A percentile compares a stretch with the other conserved stretches of the same genome.
These are phyloP conservation scores for Nicotiana knightiana DNA, from an alignment of 257 asterid species.

Conservation along the genomic window DNA sequence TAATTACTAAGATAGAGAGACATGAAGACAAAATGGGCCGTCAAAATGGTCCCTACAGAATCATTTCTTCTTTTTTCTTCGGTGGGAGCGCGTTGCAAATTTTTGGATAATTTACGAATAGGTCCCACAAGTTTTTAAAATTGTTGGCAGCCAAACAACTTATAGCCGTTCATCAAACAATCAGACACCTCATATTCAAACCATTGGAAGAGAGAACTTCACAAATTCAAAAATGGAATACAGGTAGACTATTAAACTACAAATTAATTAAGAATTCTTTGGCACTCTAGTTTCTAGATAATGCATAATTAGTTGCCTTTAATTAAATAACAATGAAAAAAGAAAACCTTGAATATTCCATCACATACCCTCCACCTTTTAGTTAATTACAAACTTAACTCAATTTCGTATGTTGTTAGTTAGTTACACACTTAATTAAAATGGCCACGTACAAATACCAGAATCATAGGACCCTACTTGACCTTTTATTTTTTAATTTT, in stretches of 20 bases:
- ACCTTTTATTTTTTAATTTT: background rate
- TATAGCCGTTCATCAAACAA: slow-evolving; percentile 49
- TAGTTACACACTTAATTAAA: background rate
- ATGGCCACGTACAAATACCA: background rate
- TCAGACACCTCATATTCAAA: slow-evolving; percentile 47
- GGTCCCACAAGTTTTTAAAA: slow-evolving; percentile 8
- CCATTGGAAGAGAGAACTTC: background rate
- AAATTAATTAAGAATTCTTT: background rate
- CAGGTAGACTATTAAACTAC: background rate
- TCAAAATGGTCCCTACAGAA: slow-evolving; percentile 1
- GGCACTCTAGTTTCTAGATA: background rate
- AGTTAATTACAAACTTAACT: background rate
- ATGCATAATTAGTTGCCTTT: background rate
- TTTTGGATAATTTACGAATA: background rate
- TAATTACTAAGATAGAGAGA: background rate
- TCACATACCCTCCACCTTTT: background rate
- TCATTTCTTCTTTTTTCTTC: background rate
- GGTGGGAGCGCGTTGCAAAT: slow-evolving; percentile 1
- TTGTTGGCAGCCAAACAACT: slow-evolving; percentile 8
- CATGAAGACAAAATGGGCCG: background rate
- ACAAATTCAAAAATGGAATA: background rate
- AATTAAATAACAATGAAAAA: background rate
- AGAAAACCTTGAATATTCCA: background rate
- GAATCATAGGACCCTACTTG: background rate
- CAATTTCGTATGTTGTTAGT: background rate